Conservation (phyloP, 2,329 filamentous ascomycete genomes). For the Xylariaceae sp. region DNA sequence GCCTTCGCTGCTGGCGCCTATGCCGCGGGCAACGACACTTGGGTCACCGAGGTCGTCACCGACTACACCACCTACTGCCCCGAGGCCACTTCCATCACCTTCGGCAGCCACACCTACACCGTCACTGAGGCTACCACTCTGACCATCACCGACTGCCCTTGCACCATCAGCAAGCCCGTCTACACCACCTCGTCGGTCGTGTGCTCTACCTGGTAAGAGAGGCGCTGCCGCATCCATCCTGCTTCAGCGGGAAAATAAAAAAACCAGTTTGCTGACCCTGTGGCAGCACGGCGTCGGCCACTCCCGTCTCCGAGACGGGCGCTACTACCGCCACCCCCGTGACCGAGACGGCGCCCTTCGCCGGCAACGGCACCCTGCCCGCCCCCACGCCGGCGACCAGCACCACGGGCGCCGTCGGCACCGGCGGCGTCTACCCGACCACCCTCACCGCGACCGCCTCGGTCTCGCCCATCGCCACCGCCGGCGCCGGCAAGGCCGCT, state of each 20-base stretch:
- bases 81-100: slow-evolving; percentile 53
- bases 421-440: slow-evolving; percentile 8
- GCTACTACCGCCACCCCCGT: slow-evolving; percentile 15
- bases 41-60: slow-evolving; percentile 62
- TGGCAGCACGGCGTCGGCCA: slow-evolving; percentile 16
- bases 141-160: slow-evolving; percentile 66
- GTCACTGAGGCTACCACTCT: slow-evolving; percentile 61
- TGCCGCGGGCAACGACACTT: slow-evolving; percentile 38
- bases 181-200: slow-evolving; percentile 42
- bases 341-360: slow-evolving; percentile 8
- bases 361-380: slow-evolving; percentile 29
- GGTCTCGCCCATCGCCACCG: slow-evolving; percentile 36
- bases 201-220: slow-evolving; percentile 23
- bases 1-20: slow-evolving; percentile 42
- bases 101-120: slow-evolving; percentile 61
- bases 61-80: slow-evolving; percentile 68
- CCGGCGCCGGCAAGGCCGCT: slow-evolving; percentile 48
- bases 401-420: slow-evolving; percentile 21
- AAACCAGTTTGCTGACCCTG: slow-evolving; percentile 14
- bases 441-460: slow-evolving; percentile 16
- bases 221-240: background rate
- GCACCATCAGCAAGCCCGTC: slow-evolving; percentile 57
- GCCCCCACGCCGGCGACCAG: no score
- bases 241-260: no score
- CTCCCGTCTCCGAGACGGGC: slow-evolving; percentile 5